Percentiles rank a stretch among this genome's conserved stretches.
phyloP scores from a whole-genome alignment of 306 rosid species.

The Sicyos baderoa region DNA sequence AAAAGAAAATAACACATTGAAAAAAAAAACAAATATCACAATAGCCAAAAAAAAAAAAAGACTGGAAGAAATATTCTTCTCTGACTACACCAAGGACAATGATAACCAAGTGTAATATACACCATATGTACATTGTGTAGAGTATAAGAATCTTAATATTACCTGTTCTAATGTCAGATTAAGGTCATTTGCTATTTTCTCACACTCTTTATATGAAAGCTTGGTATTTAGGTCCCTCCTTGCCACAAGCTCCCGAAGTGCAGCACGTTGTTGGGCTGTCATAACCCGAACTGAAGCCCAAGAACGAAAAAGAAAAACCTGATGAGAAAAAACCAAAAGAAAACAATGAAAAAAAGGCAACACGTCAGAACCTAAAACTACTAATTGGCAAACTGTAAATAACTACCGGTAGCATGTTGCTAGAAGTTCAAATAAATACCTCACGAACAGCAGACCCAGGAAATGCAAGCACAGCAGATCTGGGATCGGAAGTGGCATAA shows the following conservation, averaged over 20 bases:
- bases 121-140: background rate
- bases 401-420: background rate
- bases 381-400: background rate
- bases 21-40: background rate
- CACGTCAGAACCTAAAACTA: background rate
- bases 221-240: constrained; percentile 46
- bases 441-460: constrained; percentile 87
- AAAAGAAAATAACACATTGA: background rate
- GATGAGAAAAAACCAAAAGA: constrained; percentile 5
- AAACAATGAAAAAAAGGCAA: background rate
- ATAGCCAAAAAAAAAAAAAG: background rate
- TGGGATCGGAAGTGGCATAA: constrained; percentile 71
- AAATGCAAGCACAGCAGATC: constrained; percentile 75
- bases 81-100: background rate
- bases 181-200: constrained; percentile 76
- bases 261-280: constrained; percentile 79
- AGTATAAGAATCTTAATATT: constrained; percentile 14
- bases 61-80: background rate
- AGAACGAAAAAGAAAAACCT: constrained; percentile 65
- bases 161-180: constrained; percentile 79
- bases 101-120: background rate
- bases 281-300: constrained; percentile 79
- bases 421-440: constrained; percentile 32
- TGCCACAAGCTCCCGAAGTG: constrained; percentile 46
- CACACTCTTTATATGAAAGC: constrained; percentile 60